Base-by-base conservation (phyloP, 768 basidiomycete species). In the Agaricus bisporus region DNA sequence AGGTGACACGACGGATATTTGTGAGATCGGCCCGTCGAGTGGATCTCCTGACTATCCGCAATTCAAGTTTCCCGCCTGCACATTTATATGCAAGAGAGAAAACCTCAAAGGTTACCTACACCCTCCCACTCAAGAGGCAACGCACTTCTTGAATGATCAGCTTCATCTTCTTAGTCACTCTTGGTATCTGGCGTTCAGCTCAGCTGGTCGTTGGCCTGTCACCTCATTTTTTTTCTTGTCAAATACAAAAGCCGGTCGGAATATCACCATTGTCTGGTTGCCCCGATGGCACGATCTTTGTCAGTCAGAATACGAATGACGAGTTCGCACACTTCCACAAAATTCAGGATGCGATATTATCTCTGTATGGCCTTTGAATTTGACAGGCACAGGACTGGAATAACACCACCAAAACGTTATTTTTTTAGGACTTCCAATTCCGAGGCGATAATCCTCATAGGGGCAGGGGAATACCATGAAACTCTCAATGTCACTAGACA, bases 401-500 rank as follows among this genome's bases (percentile, higher is more conserved):
- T 2, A 32, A 20, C 17, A 9, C 17, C 17, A 35, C 15, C 15
- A 3, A 29, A 8, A 9, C 12, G 1, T 25, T 10, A 28, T 9
- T 12, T 38, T 3, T 26, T 18, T 35, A 86, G 82, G 17, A 72
- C 77, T 0, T 59, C 70, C 25, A 60, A 65, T 7, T 73, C 71
- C 3, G 26, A 56, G 4, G 77, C 72, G 0, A 68, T 68, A 1
- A 81, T 86, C 36, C 74, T 86, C 25, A 71, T 87, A 37, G 83
- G 72, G 0, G 67, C 68, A 50, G 85, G 85, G 6, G 70, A 77
- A 46, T 87, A 86, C 56, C 74, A 76, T 46, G 84, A 85, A 65
- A 75, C 72, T 0, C 60, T 86, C 4, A 84, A 82, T 49, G 68
- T 86, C 17, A 78, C 82, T 0, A 70, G 81, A 39, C 63, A 62